A percentile compares a stretch with the other conserved stretches of the same genome.
Evolutionary conservation across 768 basidiomycete genomes (phyloP).

Genomic region (Russula lepida): DNA sequence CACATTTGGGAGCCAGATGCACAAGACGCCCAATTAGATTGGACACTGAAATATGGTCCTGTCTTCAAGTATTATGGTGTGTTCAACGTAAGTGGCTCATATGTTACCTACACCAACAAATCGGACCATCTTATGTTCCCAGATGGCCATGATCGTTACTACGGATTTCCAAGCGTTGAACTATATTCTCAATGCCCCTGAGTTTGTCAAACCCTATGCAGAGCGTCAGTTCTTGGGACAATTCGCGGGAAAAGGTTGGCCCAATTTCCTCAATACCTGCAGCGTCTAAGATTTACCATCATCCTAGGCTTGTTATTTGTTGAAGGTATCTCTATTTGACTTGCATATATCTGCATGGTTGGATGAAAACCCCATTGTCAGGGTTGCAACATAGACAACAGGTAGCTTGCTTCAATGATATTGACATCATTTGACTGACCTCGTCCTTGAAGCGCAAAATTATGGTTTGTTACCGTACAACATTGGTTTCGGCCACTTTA

Average conservation of each 20-base stretch:
- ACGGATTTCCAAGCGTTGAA: constrained; percentile 14
- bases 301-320: constrained; percentile 10
- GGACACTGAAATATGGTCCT: constrained; percentile 6
- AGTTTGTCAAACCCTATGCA: constrained; percentile 7
- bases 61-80: constrained; percentile 6
- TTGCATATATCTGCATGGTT: not conserved
- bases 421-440: not conserved
- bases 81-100: constrained; percentile 6
- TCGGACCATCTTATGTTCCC: not conserved
- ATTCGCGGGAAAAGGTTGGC: constrained; percentile 9
- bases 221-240: not conserved
- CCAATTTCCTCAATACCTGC: not conserved
- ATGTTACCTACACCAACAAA: not conserved
- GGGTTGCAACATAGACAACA: constrained; percentile 11
- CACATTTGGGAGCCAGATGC: constrained; percentile 10
- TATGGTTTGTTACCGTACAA: constrained; percentile 1
- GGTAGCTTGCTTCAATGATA: not conserved
- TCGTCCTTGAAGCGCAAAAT: constrained; percentile 6
- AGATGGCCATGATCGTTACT: not conserved
- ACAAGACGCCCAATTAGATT: constrained; percentile 1
- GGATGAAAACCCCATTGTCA: not conserved
- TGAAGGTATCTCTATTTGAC: not conserved
- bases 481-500: not conserved
- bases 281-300: not conserved
- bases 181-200: constrained; percentile 5